A percentile compares a stretch with the other conserved stretches of the same genome.
phyloP scores from a whole-genome alignment of 305 asterid genomes.

The Nicotiana rustica region DNA sequence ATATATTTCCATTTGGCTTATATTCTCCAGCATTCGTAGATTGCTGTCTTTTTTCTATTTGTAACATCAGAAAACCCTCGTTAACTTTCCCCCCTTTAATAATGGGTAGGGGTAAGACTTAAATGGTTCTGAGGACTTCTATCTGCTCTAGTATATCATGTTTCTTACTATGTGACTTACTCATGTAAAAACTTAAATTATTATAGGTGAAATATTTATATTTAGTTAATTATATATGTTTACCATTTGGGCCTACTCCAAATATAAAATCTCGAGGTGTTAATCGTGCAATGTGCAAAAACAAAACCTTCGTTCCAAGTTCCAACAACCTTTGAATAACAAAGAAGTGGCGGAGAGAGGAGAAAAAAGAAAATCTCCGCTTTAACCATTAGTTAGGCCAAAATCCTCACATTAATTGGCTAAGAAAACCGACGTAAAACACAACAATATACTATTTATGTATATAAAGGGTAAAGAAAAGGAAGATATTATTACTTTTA shows the following conservation, averaged over 20 bases:
- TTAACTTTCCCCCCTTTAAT: no score
- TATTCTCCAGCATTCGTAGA: no score
- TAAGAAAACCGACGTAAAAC: conserved; percentile 2
- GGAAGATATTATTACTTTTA: not conserved
- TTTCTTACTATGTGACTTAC: not conserved
- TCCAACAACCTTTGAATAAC: conserved; percentile 13
- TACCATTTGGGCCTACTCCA: not conserved
- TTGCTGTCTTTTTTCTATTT: no score
- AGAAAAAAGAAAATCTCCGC: no score
- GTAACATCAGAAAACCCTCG: no score
- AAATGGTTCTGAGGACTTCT: not conserved
- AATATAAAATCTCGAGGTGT: not conserved
- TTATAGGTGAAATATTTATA: not conserved
- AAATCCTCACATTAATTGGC: not conserved
- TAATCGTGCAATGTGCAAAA: not conserved
- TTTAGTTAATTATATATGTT: not conserved
- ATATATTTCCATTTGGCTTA: no score
- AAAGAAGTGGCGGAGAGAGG: not conserved
- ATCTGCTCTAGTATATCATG: not conserved
- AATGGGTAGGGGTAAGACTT: not conserved
- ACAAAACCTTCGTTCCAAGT: not conserved
- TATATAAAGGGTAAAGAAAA: not conserved
- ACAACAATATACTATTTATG: no score
- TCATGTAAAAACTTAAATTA: not conserved
- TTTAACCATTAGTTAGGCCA: not conserved